A percentile compares a stretch with the other conserved stretches of the same genome.
These are phyloP conservation scores for Metrosideros polymorpha DNA, from an alignment of 441 rosid genomes.

Conservation along the genomic window DNA sequence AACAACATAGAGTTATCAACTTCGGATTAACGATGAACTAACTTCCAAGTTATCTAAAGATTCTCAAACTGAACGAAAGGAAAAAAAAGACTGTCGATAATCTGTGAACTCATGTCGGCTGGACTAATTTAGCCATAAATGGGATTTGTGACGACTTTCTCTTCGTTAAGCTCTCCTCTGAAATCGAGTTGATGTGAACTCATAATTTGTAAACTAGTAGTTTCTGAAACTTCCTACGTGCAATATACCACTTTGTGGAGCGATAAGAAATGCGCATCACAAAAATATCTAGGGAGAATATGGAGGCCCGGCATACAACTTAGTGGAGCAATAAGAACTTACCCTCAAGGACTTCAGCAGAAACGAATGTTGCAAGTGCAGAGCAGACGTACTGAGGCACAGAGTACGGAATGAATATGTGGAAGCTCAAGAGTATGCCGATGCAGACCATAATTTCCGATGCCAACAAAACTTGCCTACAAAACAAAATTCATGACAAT, in stretches of 20 bases:
- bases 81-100: neutral
- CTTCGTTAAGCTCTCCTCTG: neutral
- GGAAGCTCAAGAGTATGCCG: constrained; percentile 43
- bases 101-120: neutral
- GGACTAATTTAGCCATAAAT: neutral
- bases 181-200: neutral
- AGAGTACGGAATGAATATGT: constrained; percentile 24
- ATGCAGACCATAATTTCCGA: constrained; percentile 38
- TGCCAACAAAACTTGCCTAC: constrained; percentile 42
- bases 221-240: neutral
- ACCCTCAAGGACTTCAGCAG: constrained; percentile 62
- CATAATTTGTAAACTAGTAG: neutral
- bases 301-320: neutral
- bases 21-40: neutral
- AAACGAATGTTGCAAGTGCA: constrained; percentile 32
- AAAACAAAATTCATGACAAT: neutral
- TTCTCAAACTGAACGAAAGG: neutral
- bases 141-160: neutral
- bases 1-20: neutral
- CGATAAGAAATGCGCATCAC: neutral
- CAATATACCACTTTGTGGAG: neutral
- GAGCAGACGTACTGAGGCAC: constrained; percentile 34
- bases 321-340: neutral
- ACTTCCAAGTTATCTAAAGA: neutral
- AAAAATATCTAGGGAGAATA: neutral